phyloP scores from a whole-genome alignment of 1,284 basidiomycete genomes.

The Anthracocystis walkeri region DNA sequence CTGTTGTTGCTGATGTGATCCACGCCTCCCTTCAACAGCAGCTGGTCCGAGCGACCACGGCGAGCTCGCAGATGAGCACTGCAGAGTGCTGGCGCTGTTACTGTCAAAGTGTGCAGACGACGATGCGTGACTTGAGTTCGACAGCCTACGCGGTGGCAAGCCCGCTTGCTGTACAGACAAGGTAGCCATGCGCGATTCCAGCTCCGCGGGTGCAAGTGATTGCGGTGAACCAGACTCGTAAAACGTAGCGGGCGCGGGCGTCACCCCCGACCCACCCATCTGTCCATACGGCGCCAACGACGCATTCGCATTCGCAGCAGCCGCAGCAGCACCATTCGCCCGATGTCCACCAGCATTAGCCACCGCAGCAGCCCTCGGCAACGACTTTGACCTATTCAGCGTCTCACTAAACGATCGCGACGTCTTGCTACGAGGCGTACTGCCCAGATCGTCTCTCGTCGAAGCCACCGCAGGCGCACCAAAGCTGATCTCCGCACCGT shows the following conservation, averaged over 20 bases:
- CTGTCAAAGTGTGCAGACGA: slow-evolving; percentile 45
- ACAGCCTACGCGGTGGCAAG: slow-evolving; percentile 18
- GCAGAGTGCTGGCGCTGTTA: slow-evolving; percentile 35
- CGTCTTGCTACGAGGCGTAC: slow-evolving; percentile 42
- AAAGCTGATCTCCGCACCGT: slow-evolving; percentile 61
- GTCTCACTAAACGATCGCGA: slow-evolving; percentile 57
- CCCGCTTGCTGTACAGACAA: slow-evolving; percentile 37
- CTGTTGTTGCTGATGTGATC: slow-evolving; percentile 28
- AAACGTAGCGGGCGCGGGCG: slow-evolving; percentile 22
- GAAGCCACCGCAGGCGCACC: slow-evolving; percentile 31
- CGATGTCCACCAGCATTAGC: slow-evolving; percentile 26
- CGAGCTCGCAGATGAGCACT: slow-evolving; percentile 42
- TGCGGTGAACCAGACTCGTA: slow-evolving; percentile 23
- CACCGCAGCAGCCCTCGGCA: slow-evolving; percentile 39
- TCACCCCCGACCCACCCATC: slow-evolving; percentile 3
- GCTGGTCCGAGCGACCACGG: slow-evolving; percentile 38
- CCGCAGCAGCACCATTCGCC: neutral
- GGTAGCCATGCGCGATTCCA: slow-evolving; percentile 35
- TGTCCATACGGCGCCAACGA: slow-evolving; percentile 16
- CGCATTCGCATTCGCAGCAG: neutral
- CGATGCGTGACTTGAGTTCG: slow-evolving; percentile 36
- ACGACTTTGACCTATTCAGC: slow-evolving; percentile 56
- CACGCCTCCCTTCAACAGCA: slow-evolving; percentile 6
- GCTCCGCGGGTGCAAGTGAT: slow-evolving; percentile 22
- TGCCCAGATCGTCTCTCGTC: slow-evolving; percentile 42